These are phyloP conservation scores for Coemansia furcata DNA, from an alignment of 192 early-diverging fungal species.

Conservation along the genomic window DNA sequence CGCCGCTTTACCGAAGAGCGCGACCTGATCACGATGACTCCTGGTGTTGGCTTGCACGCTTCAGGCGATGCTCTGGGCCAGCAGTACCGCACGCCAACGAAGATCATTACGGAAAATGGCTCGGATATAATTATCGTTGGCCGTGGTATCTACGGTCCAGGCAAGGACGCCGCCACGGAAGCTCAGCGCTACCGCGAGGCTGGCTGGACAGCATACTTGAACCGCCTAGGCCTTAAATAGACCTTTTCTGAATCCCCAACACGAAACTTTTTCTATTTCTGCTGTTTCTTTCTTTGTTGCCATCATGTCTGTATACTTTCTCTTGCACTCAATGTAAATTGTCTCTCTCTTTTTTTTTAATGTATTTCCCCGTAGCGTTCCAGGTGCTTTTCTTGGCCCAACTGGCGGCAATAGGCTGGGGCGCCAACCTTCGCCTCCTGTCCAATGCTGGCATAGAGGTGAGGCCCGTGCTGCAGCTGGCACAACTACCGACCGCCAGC, in stretches of 20 bases:
- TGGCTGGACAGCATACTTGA: slow-evolving; percentile 95
- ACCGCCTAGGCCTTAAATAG: slow-evolving; percentile 21
- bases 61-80: slow-evolving; percentile 89
- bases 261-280: neutral
- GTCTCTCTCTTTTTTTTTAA: neutral
- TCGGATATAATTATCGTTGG: slow-evolving; percentile 99
- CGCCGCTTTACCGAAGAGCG: slow-evolving; percentile 64
- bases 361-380: slow-evolving; percentile 46
- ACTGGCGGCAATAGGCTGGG: slow-evolving; percentile 46
- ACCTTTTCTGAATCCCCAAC: neutral
- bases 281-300: neutral
- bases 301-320: neutral
- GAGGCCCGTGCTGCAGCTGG: slow-evolving; percentile 35
- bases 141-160: slow-evolving; percentile 91
- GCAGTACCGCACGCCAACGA: slow-evolving; percentile 88
- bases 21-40: slow-evolving; percentile 94
- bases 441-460: slow-evolving; percentile 29
- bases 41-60: slow-evolving; percentile 86
- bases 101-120: slow-evolving; percentile 78
- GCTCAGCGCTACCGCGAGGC: slow-evolving; percentile 85
- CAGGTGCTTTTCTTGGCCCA: slow-evolving; percentile 42
- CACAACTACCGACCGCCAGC: slow-evolving; percentile 9
- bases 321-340: neutral
- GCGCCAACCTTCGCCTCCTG: slow-evolving; percentile 38
- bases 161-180: slow-evolving; percentile 65